A percentile compares a stretch with the other conserved stretches of the same genome.
Evolutionary conservation across 305 asterid genomes (phyloP).

Genomic region (Lippia alba): DNA sequence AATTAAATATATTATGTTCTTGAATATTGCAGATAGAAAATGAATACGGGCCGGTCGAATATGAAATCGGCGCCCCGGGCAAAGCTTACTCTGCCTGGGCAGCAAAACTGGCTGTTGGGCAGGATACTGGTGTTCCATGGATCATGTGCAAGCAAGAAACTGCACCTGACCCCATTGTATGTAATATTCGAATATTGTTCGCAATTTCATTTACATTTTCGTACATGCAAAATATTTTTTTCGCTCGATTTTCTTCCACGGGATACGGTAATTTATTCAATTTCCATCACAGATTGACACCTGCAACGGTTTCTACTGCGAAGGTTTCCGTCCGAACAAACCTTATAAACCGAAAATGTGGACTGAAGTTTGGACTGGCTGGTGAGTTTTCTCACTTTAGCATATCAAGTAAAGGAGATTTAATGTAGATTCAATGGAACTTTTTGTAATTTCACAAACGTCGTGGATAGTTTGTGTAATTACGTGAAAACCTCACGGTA

Average conservation of each 20-base stretch:
- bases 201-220: no score
- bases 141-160: conserved; percentile 76
- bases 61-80: conserved; percentile 60
- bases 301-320: conserved; percentile 90
- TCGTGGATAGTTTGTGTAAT: no score
- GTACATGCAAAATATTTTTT: neutral
- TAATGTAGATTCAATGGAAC: no score
- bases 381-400: conserved; percentile 44
- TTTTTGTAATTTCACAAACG: no score
- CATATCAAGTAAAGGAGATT: no score
- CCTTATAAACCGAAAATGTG: conserved; percentile 77
- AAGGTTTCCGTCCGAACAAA: conserved; percentile 64
- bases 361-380: conserved; percentile 91
- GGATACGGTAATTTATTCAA: neutral
- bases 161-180: conserved; percentile 62
- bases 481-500: no score
- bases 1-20: neutral
- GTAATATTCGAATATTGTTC: neutral
- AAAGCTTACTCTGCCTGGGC: conserved; percentile 64
- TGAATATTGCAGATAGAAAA: conserved; percentile 53
- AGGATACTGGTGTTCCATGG: conserved; percentile 70
- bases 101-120: conserved; percentile 66
- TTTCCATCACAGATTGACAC: conserved; percentile 62
- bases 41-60: conserved; percentile 61
- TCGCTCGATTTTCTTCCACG: neutral